Conservation (phyloP, 2,329 filamentous ascomycete species). For the Thelonectria rubi region DNA sequence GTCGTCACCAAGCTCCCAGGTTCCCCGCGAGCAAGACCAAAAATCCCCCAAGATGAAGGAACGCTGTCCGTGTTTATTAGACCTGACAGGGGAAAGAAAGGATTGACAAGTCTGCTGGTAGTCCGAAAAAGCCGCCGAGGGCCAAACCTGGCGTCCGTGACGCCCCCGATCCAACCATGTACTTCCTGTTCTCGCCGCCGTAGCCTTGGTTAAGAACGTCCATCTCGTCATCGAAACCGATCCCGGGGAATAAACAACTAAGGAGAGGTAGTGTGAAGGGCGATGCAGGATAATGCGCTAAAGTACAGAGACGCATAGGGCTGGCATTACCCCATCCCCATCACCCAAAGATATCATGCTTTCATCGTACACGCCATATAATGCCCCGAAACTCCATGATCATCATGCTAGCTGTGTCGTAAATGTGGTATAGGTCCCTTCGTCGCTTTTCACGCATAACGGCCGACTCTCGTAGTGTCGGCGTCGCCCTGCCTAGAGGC, state of each 20-base stretch:
- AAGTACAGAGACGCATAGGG: slow-evolving; percentile 43
- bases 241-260: slow-evolving; percentile 31
- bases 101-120: slow-evolving; percentile 40
- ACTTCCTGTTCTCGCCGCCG: slow-evolving; percentile 34
- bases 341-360: slow-evolving; percentile 29
- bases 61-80: slow-evolving; percentile 46
- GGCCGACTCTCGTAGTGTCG: slow-evolving; percentile 40
- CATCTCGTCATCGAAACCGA: slow-evolving; percentile 35
- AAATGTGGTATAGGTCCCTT: slow-evolving; percentile 33
- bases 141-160: slow-evolving; percentile 30
- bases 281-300: slow-evolving; percentile 42
- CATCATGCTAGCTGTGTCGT: slow-evolving; percentile 48
- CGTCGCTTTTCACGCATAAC: slow-evolving; percentile 40
- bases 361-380: slow-evolving; percentile 38
- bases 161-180: slow-evolving; percentile 32
- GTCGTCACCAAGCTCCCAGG: background rate
- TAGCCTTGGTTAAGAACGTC: slow-evolving; percentile 34
- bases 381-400: slow-evolving; percentile 44
- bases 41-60: slow-evolving; percentile 33
- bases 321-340: slow-evolving; percentile 35
- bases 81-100: slow-evolving; percentile 40
- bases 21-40: slow-evolving; percentile 18
- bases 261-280: slow-evolving; percentile 28
- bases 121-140: slow-evolving; percentile 35
- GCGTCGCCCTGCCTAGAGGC: slow-evolving; percentile 53